Evolutionary conservation across 495 filamentous ascomycete genomes (phyloP).

Genomic region (Xylaria telfairii): DNA sequence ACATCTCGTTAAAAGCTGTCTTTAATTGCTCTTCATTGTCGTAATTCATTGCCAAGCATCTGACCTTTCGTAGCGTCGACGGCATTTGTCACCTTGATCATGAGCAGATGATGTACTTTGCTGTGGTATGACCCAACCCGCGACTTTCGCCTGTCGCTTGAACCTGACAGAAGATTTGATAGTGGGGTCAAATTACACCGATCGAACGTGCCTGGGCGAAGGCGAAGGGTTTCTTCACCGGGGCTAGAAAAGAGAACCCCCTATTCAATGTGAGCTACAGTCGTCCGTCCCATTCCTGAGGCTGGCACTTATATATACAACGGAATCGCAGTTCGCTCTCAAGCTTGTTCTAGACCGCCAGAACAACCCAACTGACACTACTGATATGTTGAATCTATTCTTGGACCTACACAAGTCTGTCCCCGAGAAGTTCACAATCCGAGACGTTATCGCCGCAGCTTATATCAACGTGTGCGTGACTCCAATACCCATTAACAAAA

Average conservation of each 20-base stretch:
- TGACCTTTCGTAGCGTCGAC: conserved; percentile 43
- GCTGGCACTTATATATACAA: no score
- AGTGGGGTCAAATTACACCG: conserved; percentile 14
- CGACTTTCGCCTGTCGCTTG: no score
- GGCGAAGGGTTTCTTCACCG: not conserved
- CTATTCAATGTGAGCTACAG: not conserved
- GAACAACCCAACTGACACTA: not conserved
- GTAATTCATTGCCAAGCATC: not conserved
- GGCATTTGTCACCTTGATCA: conserved; percentile 9
- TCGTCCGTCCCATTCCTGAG: no score
- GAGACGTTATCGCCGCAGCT: not conserved
- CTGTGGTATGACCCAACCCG: conserved; percentile 18
- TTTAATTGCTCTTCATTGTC: not conserved
- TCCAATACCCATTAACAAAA: not conserved
- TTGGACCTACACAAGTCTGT: not conserved
- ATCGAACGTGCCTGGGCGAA: conserved; percentile 16
- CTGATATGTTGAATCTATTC: not conserved
- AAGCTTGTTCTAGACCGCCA: not conserved
- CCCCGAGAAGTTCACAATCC: not conserved
- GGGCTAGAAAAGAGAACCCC: not conserved
- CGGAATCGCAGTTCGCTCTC: not conserved
- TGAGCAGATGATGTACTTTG: conserved; percentile 25
- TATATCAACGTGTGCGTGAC: not conserved
- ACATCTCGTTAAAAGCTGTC: not conserved
- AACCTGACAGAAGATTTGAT: not conserved